These are phyloP conservation scores for Eragrostis curvula DNA, from an alignment of 176 grass and related monocot species.

Conservation along the genomic window DNA sequence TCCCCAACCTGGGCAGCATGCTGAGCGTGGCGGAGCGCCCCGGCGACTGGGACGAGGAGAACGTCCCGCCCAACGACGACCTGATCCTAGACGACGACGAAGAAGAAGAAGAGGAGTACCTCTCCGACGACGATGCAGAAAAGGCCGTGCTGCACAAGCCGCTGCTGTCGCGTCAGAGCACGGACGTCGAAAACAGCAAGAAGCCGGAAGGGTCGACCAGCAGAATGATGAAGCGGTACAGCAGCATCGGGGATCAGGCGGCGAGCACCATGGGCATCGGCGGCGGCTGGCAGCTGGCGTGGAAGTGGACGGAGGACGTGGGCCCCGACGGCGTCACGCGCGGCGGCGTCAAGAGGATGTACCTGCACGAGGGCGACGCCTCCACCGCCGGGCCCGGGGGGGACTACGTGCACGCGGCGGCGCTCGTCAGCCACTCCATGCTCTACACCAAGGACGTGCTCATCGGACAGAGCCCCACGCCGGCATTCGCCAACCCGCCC, in stretches of 20 bases:
- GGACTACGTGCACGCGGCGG: conserved; percentile 73
- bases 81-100: background rate
- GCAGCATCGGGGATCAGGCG: conserved; percentile 44
- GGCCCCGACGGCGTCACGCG: conserved; percentile 50
- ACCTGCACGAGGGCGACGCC: conserved; percentile 71
- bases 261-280: conserved; percentile 80
- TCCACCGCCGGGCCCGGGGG: background rate
- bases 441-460: conserved; percentile 76
- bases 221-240: conserved; percentile 42
- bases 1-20: conserved; percentile 87
- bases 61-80: conserved; percentile 21
- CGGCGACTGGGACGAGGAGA: conserved; percentile 60
- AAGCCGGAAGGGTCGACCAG: too few relatives aligned
- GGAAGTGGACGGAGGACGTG: conserved; percentile 71
- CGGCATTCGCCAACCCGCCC: conserved; percentile 58
- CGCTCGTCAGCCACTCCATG: conserved; percentile 66
- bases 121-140: background rate
- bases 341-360: conserved; percentile 76
- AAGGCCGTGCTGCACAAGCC: background rate
- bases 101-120: conserved; percentile 24
- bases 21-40: conserved; percentile 54
- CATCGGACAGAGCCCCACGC: conserved; percentile 47
- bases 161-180: conserved; percentile 48
- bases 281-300: conserved; percentile 90
- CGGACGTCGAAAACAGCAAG: conserved; percentile 45